phyloP scores from a whole-genome alignment of 495 filamentous ascomycete species.

The Penicillium malachiteum region DNA sequence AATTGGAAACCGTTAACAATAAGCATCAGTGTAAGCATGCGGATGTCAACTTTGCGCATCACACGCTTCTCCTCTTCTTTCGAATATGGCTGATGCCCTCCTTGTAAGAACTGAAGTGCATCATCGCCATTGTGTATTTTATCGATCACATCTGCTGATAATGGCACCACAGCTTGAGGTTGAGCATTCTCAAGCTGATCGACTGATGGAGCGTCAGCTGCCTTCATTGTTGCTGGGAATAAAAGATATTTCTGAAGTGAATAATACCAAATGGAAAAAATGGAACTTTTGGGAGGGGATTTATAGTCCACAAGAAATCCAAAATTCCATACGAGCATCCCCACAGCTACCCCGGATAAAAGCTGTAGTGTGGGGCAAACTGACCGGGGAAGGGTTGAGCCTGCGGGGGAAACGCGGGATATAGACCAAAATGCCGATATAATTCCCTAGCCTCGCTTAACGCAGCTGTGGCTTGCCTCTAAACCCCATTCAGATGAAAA shows the following conservation, averaged over 20 bases:
- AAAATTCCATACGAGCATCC: not conserved
- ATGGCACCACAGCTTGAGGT: not conserved
- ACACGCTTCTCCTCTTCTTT: not conserved
- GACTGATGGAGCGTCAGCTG: not conserved
- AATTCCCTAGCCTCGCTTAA: not conserved
- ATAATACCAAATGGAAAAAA: too few relatives aligned
- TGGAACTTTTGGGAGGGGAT: too few relatives aligned
- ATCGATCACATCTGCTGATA: not conserved
- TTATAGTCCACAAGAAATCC: too few relatives aligned
- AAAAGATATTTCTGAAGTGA: not conserved
- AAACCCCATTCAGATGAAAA: not conserved
- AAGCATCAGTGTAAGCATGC: not conserved
- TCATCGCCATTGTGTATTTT: not conserved
- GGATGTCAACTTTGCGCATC: not conserved
- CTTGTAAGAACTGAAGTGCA: not conserved
- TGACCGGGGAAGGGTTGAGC: not conserved
- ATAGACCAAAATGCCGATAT: not conserved
- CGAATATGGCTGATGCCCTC: not conserved
- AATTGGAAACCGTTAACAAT: not conserved
- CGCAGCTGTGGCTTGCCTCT: not conserved
- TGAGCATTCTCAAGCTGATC: constrained; percentile 1
- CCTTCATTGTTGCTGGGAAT: not conserved
- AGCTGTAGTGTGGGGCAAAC: not conserved
- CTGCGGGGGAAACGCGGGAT: not conserved
- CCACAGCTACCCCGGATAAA: constrained; percentile 1